Base-by-base conservation (phyloP, 140 eudicot genomes). In the Anethum foeniculum region DNA sequence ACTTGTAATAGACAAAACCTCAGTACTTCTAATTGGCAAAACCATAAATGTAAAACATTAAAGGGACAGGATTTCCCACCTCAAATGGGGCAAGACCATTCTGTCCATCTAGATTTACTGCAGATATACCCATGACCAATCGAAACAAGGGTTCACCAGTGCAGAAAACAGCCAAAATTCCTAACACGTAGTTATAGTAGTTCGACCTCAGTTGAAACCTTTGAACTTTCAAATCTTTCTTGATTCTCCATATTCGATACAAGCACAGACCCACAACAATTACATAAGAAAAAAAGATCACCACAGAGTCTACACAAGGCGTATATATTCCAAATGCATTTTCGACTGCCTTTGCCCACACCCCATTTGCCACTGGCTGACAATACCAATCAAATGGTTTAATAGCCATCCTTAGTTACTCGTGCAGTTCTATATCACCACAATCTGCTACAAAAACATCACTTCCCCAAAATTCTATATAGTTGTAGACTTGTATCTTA, bases 241-340 rank as follows among this genome's bases (percentile, higher is more conserved):
- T 87, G 34, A 80, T 87, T 47, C 83, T 82, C 97, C 96, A 91
- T 72, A 91, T 72, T 39, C 98, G 88, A 71, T 87, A 93, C 41
- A 84, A 71, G 88, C 97, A 90, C 32, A 86, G 39, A 10, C 88
- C 92, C 67, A 91, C 25, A 44, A 93, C 87, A 38, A 88, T 87
- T 91, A 85, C 80, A 85, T 91, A 86, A 39, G 98, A 93, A 67
- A 91, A 86, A 14, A 87, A 86, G 48, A 86, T 84, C 77, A 93
- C 98, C 81, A 91, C 64, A 71, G 93, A 82, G 77, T 90, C 97
- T 3, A 89, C 98, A 85, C 98, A 93, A 15, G 98, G 98, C 39
- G 98, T 93, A 77, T 87, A 93, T 54, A 89, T 88, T 79, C 98
- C 98, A 47, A 93, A 89, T 65, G 90, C 91, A 71, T 89, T 93